Evolutionary conservation across 1,284 basidiomycete species (phyloP).

Genomic region (Schizophyllum amplum): DNA sequence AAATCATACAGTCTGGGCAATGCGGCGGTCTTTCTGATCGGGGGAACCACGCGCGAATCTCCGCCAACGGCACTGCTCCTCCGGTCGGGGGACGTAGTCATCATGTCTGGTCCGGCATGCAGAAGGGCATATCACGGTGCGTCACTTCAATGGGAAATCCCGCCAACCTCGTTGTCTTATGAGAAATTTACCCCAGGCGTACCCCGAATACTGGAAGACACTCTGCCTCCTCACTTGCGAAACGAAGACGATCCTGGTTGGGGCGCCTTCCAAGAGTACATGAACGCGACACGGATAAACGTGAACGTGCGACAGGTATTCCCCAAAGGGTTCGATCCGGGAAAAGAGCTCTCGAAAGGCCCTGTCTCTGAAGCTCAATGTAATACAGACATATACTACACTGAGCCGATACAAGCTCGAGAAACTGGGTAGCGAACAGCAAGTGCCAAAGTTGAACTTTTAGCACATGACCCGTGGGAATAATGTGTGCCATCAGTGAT

Average conservation of each 20-base stretch:
- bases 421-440: too few species aligned
- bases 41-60: conserved; percentile 65
- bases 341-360: not conserved
- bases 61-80: conserved; percentile 77
- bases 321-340: conserved; percentile 57
- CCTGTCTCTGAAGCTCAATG: not conserved
- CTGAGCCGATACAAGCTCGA: too few species aligned
- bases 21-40: conserved; percentile 84
- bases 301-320: conserved; percentile 87
- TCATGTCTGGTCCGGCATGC: conserved; percentile 84
- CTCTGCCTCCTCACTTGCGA: conserved; percentile 58
- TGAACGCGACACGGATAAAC: conserved; percentile 70
- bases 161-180: not conserved
- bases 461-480: too few species aligned
- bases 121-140: conserved; percentile 85
- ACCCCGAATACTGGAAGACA: conserved; percentile 76
- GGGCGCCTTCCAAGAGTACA: conserved; percentile 54
- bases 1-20: conserved; percentile 64
- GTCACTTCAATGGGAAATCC: not conserved
- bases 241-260: conserved; percentile 33
- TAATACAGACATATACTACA: too few species aligned
- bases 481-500: too few species aligned
- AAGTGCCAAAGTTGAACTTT: too few species aligned
- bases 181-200: conserved; percentile 62
- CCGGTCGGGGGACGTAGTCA: conserved; percentile 82